Percentiles rank a stretch among this genome's conserved stretches.
Conservation (phyloP, 2,329 filamentous ascomycete species). For the Diaporthe longicolla region DNA sequence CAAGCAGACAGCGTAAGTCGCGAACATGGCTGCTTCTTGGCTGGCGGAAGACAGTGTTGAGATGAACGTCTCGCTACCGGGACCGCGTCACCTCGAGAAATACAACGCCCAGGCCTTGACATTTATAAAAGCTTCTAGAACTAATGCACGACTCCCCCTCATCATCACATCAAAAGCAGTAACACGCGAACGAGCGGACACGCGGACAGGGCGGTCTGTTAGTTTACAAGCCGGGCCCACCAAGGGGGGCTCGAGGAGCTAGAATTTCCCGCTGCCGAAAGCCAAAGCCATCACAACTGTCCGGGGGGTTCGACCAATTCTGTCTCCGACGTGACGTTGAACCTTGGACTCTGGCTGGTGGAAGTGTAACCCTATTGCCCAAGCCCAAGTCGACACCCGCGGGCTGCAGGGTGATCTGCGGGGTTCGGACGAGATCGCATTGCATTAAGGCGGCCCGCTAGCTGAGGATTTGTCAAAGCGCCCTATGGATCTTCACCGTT, state of each 20-base stretch:
- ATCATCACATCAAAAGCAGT: constrained; percentile 12
- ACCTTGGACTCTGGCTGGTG: background rate
- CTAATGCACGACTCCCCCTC: constrained; percentile 21
- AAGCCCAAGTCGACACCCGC: background rate
- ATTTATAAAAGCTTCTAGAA: constrained; percentile 1
- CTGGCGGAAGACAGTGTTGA: background rate
- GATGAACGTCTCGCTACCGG: background rate
- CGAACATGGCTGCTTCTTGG: constrained; percentile 10
- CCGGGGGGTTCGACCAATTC: constrained; percentile 7
- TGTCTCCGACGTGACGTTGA: constrained; percentile 22
- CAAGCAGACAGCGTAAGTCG: constrained; percentile 8
- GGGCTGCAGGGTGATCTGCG: background rate
- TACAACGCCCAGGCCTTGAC: background rate
- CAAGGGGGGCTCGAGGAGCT: background rate
- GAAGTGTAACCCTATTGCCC: constrained; percentile 22
- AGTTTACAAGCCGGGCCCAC: constrained; percentile 4
- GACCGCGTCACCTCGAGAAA: background rate
- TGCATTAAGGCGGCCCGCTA: constrained; percentile 21
- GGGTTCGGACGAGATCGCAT: constrained; percentile 29
- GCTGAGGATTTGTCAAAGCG: background rate
- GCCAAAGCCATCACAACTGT: background rate
- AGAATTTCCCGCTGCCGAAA: background rate
- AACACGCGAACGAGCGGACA: constrained; percentile 2
- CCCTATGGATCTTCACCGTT: background rate
- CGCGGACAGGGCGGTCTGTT: background rate